Conservation (phyloP, 257 asterid species). For the Penstemon newberryi region DNA sequence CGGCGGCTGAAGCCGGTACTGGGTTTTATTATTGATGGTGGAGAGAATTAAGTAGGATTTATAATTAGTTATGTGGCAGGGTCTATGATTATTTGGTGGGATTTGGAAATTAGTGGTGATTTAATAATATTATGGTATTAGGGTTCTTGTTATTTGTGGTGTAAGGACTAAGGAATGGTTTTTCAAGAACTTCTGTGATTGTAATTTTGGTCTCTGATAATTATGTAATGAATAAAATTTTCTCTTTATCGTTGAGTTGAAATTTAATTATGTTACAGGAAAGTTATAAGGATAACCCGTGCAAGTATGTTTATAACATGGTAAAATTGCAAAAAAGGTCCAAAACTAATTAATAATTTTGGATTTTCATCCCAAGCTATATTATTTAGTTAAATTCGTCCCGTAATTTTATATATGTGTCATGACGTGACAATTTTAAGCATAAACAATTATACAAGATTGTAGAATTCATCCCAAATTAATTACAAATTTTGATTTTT, state of each 20-base stretch:
- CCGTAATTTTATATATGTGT: no score
- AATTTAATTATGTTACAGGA: neutral
- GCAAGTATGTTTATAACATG: no score
- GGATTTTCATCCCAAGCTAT: no score
- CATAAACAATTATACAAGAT: no score
- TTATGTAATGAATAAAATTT: slow-evolving; percentile 15
- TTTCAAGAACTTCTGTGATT: slow-evolving; percentile 32
- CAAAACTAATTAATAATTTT: no score
- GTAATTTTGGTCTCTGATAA: slow-evolving; percentile 14
- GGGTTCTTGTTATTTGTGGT: slow-evolving; percentile 30
- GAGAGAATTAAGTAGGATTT: slow-evolving; percentile 9
- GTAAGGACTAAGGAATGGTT: neutral
- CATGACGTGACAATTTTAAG: no score
- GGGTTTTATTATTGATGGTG: slow-evolving; percentile 38
- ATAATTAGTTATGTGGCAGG: slow-evolving; percentile 24
- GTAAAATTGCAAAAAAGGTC: no score
- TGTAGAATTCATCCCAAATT: no score
- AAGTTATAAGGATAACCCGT: no score
- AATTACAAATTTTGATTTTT: no score
- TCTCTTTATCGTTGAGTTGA: neutral
- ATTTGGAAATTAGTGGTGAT: slow-evolving; percentile 17
- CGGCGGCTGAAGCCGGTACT: slow-evolving; percentile 60
- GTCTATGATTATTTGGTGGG: slow-evolving; percentile 28
- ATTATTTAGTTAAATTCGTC: no score
- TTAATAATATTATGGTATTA: slow-evolving; percentile 28